Conservation (phyloP, 1,284 basidiomycete genomes). For the Athelia psychrophila region DNA sequence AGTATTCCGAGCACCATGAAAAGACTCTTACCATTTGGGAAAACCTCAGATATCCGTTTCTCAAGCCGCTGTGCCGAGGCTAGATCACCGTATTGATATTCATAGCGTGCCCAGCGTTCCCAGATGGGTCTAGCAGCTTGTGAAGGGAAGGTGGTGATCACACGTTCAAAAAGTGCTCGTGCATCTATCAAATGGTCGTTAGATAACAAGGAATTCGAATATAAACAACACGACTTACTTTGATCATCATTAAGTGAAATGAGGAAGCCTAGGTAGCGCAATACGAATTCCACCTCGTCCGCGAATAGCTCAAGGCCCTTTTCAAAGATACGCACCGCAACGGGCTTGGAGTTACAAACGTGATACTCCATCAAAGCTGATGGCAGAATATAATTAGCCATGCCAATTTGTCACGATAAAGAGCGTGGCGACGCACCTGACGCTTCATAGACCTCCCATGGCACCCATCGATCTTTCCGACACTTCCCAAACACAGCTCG, state of each 20-base stretch:
- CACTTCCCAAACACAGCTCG: conserved; percentile 83
- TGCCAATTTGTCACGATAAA: neutral
- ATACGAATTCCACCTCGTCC: conserved; percentile 83
- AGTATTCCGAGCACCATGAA: neutral
- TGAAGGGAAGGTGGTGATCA: conserved; percentile 76
- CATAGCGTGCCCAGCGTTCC: conserved; percentile 95
- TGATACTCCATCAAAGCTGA: conserved; percentile 95
- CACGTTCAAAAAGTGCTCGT: conserved; percentile 91
- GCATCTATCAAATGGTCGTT: conserved; percentile 61
- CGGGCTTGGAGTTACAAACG: conserved; percentile 80
- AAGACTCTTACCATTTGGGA: conserved; percentile 66
- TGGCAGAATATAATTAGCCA: neutral
- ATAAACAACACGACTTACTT: conserved; percentile 51
- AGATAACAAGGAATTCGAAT: conserved; percentile 7
- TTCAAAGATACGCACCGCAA: conserved; percentile 93
- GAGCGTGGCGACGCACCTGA: conserved; percentile 57
- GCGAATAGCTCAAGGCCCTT: conserved; percentile 86
- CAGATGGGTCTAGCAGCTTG: conserved; percentile 85
- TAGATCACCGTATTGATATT: conserved; percentile 94
- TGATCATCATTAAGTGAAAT: conserved; percentile 95
- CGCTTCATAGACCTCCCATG: conserved; percentile 95
- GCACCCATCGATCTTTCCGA: conserved; percentile 79
- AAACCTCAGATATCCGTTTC: conserved; percentile 83
- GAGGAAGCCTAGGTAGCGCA: conserved; percentile 90
- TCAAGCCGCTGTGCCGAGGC: conserved; percentile 88